Evolutionary conservation across 495 filamentous ascomycete genomes (phyloP), one percentile per base, ranked within the genome.

Genomic region (Penicillium odoratum): DNA sequence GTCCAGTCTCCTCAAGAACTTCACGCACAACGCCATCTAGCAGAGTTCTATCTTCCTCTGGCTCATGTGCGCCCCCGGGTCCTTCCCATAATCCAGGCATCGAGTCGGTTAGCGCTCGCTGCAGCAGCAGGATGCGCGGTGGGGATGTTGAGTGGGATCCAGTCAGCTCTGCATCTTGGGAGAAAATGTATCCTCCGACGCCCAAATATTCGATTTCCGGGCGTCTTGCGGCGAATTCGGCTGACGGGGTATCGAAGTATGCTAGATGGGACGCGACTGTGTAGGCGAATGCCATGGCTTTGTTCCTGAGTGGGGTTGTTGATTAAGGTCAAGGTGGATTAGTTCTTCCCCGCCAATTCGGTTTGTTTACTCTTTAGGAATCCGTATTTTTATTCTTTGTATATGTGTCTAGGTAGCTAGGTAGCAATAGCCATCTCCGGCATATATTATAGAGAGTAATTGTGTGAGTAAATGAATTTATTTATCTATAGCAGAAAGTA

Each of bases 1-100:
- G 59, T 3, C 83, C 85, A 0, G 79, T 83, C 63, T 88, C 85
- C 66, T 88, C 85, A 28, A 72, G 67, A 3, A 84, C 75, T 63
- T 87, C 83, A 1, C 85, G 69, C 13, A 72, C 83, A 0, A 80
- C 75, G 0, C 77, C 77, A 47, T 82, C 77, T 0, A 88, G 71
- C 15, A 88, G 66, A 0, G 79, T 84, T 10, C 63, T 58, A 50
- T 86, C 82, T 15, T 66, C 54, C 15, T 66, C 54, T 2, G 61
- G 51, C 26, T 87, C 83, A 34, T 63, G 63, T 10, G 73, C 68
- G 5, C 85, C 85, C 2, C 85, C 83, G 2, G 85, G 85, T 1
- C 81, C 67, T 57, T 88, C 85, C 85, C 85, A 86, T 56, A 62
- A 65, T 13, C 74, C 68, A 0, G 77, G 75, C 62, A 75, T 81